Percentiles rank a stretch among this genome's conserved stretches.
Conservation (phyloP, 352 stramenopile genomes). For the Phytophthora podocarpi region DNA sequence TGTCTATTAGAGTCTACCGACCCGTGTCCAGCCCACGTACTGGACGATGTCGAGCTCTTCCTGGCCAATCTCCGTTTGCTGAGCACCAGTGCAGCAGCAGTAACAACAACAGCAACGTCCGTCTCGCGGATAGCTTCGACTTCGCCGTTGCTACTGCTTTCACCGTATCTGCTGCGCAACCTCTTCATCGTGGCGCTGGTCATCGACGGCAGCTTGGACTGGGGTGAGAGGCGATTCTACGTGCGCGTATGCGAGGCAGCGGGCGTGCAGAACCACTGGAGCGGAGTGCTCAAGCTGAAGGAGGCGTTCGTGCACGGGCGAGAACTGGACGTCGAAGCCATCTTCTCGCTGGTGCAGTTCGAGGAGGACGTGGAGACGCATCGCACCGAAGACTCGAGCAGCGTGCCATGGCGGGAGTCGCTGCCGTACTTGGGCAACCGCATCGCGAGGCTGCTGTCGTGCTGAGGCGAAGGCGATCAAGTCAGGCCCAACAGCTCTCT, state of each 20-base stretch:
- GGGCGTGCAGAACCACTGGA: constrained; percentile 45
- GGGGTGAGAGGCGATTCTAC: constrained; percentile 47
- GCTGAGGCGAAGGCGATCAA: constrained; percentile 43
- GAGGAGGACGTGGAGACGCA: constrained; percentile 2
- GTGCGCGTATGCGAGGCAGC: constrained; percentile 47
- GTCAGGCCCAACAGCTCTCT: too few species aligned
- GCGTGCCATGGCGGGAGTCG: constrained; percentile 32
- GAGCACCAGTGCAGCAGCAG: background rate
- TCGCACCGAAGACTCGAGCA: constrained; percentile 22
- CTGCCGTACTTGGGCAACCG: constrained; percentile 33
- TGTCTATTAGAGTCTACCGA: constrained; percentile 26
- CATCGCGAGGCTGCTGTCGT: constrained; percentile 34
- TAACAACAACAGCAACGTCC: too few species aligned
- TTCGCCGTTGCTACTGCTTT: constrained; percentile 9
- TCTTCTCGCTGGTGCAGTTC: constrained; percentile 42
- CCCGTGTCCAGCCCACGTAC: constrained; percentile 31
- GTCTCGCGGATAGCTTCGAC: background rate
- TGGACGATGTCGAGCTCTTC: constrained; percentile 45
- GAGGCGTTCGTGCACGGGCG: constrained; percentile 44
- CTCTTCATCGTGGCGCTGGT: constrained; percentile 49
- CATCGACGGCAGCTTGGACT: constrained; percentile 53
- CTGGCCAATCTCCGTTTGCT: constrained; percentile 31
- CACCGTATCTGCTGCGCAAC: constrained; percentile 41
- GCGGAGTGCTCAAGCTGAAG: constrained; percentile 41
- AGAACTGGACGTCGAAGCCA: constrained; percentile 39